These are phyloP conservation scores for Saxispiralis lemnorum DNA, from an alignment of 495 filamentous ascomycete species.

Conservation along the genomic window DNA sequence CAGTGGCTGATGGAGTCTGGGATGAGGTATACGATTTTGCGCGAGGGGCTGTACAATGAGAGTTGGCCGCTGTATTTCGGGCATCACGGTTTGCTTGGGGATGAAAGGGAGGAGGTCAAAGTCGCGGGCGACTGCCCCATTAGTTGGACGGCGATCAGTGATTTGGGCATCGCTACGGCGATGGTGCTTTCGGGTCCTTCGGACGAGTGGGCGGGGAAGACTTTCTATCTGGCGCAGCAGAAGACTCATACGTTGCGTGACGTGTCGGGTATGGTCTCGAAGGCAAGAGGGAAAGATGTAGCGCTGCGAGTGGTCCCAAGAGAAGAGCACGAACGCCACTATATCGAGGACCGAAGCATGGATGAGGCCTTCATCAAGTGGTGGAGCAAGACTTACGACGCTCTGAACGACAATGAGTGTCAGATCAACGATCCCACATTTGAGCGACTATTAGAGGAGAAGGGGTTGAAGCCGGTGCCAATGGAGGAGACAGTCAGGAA, in stretches of 20 bases:
- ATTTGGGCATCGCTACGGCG: constrained; percentile 28
- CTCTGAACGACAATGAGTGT: constrained; percentile 28
- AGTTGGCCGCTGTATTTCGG: constrained; percentile 53
- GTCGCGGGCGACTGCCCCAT: constrained; percentile 28
- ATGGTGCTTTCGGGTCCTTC: constrained; percentile 18
- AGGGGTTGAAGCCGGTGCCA: constrained; percentile 22
- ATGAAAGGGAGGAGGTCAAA: constrained; percentile 20
- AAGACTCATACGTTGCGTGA: constrained; percentile 21
- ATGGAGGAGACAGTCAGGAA: constrained; percentile 19
- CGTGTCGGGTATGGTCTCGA: constrained; percentile 21
- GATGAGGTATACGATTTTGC: constrained; percentile 34
- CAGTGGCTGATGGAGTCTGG: constrained; percentile 29
- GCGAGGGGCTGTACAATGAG: constrained; percentile 50
- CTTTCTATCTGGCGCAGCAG: constrained; percentile 24
- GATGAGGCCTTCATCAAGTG: constrained; percentile 24
- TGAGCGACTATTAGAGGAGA: constrained; percentile 21
- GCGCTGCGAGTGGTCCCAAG: constrained; percentile 22
- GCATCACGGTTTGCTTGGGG: constrained; percentile 32
- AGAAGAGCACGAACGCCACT: constrained; percentile 26
- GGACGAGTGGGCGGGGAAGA: constrained; percentile 22
- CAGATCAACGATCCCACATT: constrained; percentile 26
- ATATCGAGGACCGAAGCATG: constrained; percentile 23
- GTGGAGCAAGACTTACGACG: constrained; percentile 31
- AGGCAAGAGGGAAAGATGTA: constrained; percentile 20
- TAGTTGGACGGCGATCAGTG: constrained; percentile 29